Evolutionary conservation across 352 stramenopile species (phyloP).

Genomic region (Pythium folliculosum): DNA sequence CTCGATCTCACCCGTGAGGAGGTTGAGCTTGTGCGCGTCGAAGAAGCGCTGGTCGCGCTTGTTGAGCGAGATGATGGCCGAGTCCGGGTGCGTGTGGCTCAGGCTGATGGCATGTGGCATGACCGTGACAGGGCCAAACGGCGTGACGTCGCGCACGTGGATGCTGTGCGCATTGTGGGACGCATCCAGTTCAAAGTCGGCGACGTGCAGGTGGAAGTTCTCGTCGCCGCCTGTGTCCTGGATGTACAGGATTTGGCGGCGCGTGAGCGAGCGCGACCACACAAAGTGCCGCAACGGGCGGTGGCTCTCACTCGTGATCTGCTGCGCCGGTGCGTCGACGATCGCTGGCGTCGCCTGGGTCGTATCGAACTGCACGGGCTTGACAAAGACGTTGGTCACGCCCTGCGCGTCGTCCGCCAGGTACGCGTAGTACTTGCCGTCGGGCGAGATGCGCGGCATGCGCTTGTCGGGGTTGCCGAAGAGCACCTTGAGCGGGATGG

Average conservation of each 20-base stretch:
- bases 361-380: conserved; percentile 34
- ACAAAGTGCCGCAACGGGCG: conserved; percentile 43
- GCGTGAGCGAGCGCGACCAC: conserved; percentile 37
- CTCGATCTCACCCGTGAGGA: conserved; percentile 31
- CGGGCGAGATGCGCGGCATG: conserved; percentile 43
- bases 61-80: conserved; percentile 42
- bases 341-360: conserved; percentile 8
- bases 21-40: conserved; percentile 36
- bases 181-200: conserved; percentile 39
- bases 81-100: conserved; percentile 33
- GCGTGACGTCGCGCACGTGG: conserved; percentile 41
- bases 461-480: conserved; percentile 53
- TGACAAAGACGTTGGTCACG: conserved; percentile 52
- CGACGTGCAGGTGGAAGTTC: conserved; percentile 47
- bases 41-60: conserved; percentile 38
- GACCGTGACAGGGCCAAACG: conserved; percentile 38
- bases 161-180: conserved; percentile 24
- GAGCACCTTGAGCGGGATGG: conserved; percentile 48
- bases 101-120: conserved; percentile 27
- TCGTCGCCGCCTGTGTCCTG: conserved; percentile 49
- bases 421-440: conserved; percentile 52
- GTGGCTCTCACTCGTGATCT: conserved; percentile 43
- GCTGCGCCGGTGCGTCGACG: conserved; percentile 30
- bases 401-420: conserved; percentile 40
- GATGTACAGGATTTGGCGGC: conserved; percentile 40